These are phyloP conservation scores for Colletotrichum navitas DNA, from an alignment of 2,329 filamentous ascomycete species.

Conservation along the genomic window DNA sequence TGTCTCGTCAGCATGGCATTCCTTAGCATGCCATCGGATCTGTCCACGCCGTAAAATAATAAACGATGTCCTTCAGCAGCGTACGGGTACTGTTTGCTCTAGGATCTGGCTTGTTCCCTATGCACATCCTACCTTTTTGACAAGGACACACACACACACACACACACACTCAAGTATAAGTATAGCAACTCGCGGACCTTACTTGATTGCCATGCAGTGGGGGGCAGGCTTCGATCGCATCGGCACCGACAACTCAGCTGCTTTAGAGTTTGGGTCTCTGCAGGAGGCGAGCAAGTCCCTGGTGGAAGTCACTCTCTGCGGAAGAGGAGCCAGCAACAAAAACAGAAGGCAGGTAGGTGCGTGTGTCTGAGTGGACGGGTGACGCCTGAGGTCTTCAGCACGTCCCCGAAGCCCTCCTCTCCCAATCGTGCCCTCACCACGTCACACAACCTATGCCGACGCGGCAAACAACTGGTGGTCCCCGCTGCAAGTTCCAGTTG, in stretches of 20 bases:
- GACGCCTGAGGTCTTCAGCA: constrained; percentile 28
- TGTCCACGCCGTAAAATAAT: not conserved
- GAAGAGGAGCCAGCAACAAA: not conserved
- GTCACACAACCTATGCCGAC: constrained; percentile 24
- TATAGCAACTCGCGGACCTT: not conserved
- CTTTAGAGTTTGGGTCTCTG: constrained; percentile 37
- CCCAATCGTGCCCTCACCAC: constrained; percentile 30
- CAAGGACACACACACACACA: not conserved
- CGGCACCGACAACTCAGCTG: constrained; percentile 31
- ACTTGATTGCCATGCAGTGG: not conserved
- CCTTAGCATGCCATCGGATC: not conserved
- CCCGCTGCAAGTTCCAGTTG: constrained; percentile 30
- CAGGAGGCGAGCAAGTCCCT: constrained; percentile 2
- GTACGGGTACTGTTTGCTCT: not conserved
- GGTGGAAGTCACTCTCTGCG: constrained; percentile 17
- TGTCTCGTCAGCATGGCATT: not conserved
- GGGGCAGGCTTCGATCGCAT: not conserved
- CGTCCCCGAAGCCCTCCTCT: constrained; percentile 11
- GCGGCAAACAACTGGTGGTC: constrained; percentile 17
- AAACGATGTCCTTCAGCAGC: not conserved
- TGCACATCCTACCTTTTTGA: not conserved
- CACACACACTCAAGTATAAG: too few species aligned
- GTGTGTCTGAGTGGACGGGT: not conserved
- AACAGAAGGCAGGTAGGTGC: not conserved
- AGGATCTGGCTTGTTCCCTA: not conserved